Base-by-base conservation (phyloP, 495 filamentous ascomycete species). In the Ramalina intermedia region DNA sequence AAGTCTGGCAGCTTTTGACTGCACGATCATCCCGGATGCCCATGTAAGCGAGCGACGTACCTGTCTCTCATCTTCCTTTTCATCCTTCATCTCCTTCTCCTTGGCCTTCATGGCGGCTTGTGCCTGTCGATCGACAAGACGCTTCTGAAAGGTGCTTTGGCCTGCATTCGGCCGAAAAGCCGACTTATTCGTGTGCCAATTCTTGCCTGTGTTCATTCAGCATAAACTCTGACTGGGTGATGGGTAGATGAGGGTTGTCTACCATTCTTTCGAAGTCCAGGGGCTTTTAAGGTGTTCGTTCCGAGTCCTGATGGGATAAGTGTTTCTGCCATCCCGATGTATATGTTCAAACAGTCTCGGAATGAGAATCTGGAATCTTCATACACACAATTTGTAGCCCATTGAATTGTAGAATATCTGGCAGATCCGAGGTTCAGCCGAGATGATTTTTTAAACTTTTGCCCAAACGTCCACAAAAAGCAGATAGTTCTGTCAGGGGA, bases 61-160 rank as follows among this genome's bases (percentile, higher is more conserved):
- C 74, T 90, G 73, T 71, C 86, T 72, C 60, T 84, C 86, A 8
- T 80, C 78, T 60, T 94, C 87, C 63, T 93, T 94, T 68, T 96
- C 91, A 5, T 86, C 84, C 67, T 91, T 95, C 80, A 98, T 80
- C 61, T 95, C 88, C 60, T 81, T 84, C 66, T 96, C 91, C 48
- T 81, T 84, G 17, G 87, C 83, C 68, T 94, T 98, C 52, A 82
- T 76, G 2, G 82, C 77, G 1, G 79, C 72, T 48, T 81, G 68
- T 6, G 79, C 75, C 47, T 76, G 75, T 44, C 82, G 74, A 36
- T 73, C 63, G 55, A 77, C 78, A 29, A 76, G 63, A 36, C 90
- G 81, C 61, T 87, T 79, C 52, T 81, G 78, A 62, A 83, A 98
- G 0, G 86, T 79, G 14, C 76, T 85, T 56, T 85, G 68, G 23